A percentile compares a stretch with the other conserved stretches of the same genome.
phyloP scores from a whole-genome alignment of 805 yeast species.

The Suhomyces vadensis region DNA sequence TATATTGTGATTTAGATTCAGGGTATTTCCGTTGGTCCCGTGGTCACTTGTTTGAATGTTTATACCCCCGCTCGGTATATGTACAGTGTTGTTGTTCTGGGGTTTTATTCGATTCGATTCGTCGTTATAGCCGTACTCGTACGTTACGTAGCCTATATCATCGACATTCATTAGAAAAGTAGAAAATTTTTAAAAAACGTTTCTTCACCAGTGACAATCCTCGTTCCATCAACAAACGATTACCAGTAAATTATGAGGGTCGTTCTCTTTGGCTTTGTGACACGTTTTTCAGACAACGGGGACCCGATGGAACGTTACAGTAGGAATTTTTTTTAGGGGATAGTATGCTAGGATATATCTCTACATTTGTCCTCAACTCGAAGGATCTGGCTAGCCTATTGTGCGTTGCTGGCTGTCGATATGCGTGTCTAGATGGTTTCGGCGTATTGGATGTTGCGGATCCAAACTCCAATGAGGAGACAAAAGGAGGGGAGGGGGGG shows the following conservation, averaged over 20 bases:
- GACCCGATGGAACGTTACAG: conserved; percentile 6
- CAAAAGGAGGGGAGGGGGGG: too few species aligned
- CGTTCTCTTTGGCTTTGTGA: conserved; percentile 2
- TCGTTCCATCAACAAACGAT: neutral
- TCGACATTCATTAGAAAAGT: conserved; percentile 4
- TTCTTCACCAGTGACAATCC: neutral
- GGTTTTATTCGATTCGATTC: neutral
- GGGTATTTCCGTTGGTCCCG: neutral
- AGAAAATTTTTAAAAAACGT: conserved; percentile 1
- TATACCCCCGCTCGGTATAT: neutral
- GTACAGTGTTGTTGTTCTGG: neutral
- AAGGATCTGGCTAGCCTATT: too few species aligned
- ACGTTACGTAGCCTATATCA: neutral
- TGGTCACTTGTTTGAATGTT: neutral
- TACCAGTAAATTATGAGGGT: neutral
- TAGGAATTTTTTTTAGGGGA: too few species aligned
- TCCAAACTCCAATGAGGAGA: too few species aligned
- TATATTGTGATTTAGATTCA: neutral
- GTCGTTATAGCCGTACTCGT: conserved; percentile 1
- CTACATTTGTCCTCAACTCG: too few species aligned
- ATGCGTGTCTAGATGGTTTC: too few species aligned
- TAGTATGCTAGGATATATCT: too few species aligned
- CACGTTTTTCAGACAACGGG: neutral
- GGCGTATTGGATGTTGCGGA: too few species aligned
- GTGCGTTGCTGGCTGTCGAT: too few species aligned